phyloP scores from a whole-genome alignment of 176 grass and related monocot species.

The Eremochloa ophiuroides region DNA sequence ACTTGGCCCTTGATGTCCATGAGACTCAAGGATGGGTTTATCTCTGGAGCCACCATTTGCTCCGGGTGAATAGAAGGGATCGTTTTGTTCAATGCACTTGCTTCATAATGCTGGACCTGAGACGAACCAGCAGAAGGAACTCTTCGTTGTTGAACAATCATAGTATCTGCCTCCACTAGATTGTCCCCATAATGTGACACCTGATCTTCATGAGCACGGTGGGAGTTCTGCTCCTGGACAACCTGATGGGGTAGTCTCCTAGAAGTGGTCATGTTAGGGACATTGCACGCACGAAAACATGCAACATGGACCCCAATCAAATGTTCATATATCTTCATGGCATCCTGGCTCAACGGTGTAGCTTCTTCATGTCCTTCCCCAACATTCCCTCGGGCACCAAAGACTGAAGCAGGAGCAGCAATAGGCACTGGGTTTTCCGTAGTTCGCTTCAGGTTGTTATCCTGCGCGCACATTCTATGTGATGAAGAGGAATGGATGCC shows the following conservation, averaged over 20 bases:
- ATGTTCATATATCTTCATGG: not conserved
- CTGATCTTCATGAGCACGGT: not conserved
- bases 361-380: not conserved
- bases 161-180: not conserved
- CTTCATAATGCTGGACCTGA: not conserved
- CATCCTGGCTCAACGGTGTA: not conserved
- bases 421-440: not conserved
- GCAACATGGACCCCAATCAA: not conserved
- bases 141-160: not conserved
- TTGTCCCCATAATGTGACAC: not conserved
- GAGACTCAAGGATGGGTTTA: not conserved
- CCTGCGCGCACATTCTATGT: not conserved
- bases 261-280: not conserved
- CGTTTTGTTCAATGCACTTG: not conserved
- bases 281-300: not conserved
- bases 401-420: not conserved
- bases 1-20: constrained; percentile 32
- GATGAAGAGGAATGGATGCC: not conserved
- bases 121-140: not conserved
- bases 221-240: not conserved
- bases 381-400: not conserved
- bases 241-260: not conserved
- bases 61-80: not conserved
- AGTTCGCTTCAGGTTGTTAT: not conserved
- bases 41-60: not conserved